Evolutionary conservation across 2,329 filamentous ascomycete species (phyloP).

Genomic region (Fusarium scirpi): DNA sequence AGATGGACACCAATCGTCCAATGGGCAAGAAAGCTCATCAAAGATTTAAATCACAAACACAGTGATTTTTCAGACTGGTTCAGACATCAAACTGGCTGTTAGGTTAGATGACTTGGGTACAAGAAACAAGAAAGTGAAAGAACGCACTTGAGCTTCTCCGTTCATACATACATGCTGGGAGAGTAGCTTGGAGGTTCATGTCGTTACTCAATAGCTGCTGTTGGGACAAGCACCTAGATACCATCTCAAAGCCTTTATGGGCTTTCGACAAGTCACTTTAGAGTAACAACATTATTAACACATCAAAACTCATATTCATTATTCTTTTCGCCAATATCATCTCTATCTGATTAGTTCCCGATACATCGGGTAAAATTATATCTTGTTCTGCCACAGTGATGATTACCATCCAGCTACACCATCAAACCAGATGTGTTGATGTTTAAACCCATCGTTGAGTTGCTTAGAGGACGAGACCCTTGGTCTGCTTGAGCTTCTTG

Average conservation of each 20-base stretch:
- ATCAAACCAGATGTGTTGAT: background rate
- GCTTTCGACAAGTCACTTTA: background rate
- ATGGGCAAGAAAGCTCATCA: background rate
- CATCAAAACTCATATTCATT: background rate
- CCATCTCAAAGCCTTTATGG: background rate
- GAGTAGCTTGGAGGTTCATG: background rate
- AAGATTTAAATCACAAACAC: background rate
- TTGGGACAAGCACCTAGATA: background rate
- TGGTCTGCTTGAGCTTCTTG: conserved; percentile 48
- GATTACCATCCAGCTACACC: background rate
- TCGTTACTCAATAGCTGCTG: background rate
- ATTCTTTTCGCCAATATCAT: background rate
- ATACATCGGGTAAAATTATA: background rate
- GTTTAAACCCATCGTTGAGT: background rate
- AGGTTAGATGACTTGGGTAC: background rate
- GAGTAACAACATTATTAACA: background rate
- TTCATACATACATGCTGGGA: no score
- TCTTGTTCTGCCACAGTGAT: background rate
- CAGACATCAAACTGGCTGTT: background rate
- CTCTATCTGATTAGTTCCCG: conserved; percentile 7
- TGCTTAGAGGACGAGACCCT: conserved; percentile 47
- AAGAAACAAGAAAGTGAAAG: background rate
- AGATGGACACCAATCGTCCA: background rate
- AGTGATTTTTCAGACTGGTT: background rate
- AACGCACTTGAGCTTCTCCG: background rate